phyloP scores from a whole-genome alignment of 1,139 yeast genomes.

The Zygoascus meyerae region DNA sequence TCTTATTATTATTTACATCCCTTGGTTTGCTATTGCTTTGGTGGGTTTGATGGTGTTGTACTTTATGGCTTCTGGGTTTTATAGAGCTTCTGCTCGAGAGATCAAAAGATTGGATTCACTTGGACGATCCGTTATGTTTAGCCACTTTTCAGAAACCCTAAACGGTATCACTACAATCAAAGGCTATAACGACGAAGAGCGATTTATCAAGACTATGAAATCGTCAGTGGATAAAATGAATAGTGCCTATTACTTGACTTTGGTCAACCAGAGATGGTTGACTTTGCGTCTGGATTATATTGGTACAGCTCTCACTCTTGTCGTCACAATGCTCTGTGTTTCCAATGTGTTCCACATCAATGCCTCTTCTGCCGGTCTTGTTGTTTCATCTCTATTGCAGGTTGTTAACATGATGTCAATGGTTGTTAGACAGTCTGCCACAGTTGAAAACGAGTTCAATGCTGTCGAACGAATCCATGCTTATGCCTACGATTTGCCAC shows the following conservation, averaged over 20 bases:
- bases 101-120: constrained; percentile 76
- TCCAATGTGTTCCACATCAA: constrained; percentile 54
- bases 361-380: constrained; percentile 66
- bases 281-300: constrained; percentile 55
- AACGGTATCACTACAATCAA: constrained; percentile 67
- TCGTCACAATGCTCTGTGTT: constrained; percentile 56
- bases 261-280: constrained; percentile 77
- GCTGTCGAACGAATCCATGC: constrained; percentile 76
- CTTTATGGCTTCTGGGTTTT: constrained; percentile 49
- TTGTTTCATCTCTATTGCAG: constrained; percentile 44
- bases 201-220: constrained; percentile 50
- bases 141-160: constrained; percentile 70
- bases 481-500: constrained; percentile 64
- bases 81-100: constrained; percentile 77
- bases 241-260: constrained; percentile 61
- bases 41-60: constrained; percentile 49
- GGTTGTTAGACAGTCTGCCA: constrained; percentile 48
- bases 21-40: constrained; percentile 69
- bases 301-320: constrained; percentile 42
- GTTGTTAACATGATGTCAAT: constrained; percentile 28
- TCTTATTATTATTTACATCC: constrained; percentile 64
- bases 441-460: constrained; percentile 76
- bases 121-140: constrained; percentile 69
- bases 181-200: constrained; percentile 45
- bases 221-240: constrained; percentile 55